Evolutionary conservation across 352 stramenopile genomes (phyloP), one percentile per base, ranked within the genome.

Genomic region (Phytophthora nicotianae): DNA sequence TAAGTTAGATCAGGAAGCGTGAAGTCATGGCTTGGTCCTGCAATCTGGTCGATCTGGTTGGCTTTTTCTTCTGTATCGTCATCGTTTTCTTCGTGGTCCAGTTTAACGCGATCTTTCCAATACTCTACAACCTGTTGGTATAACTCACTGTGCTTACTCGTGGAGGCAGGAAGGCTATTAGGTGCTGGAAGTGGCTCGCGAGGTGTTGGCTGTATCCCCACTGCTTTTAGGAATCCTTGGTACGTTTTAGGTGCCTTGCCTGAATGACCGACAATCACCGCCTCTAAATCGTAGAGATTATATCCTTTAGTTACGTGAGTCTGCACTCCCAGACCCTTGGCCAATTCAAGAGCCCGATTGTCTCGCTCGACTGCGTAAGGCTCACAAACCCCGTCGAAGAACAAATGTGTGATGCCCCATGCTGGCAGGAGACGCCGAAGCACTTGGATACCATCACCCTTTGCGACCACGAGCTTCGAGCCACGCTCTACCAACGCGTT

Each of bases 311-410:
- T 88, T 20, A 84, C 80, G 11, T 90, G 68, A 4, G 98, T 83
- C 11, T 89, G 49, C 7, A 98, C 72, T 10, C 80, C 75, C 5
- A 80, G 52, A 42, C 65, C 46, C 27, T 77, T 64, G 0, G 79
- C 88, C 21, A 93, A 46, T 16, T 53, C 64, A 3, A 72, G 37
- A 7, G 97, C 84, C 19, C 68, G 58, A 5, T 74, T 50, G 72
- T 98, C 94, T 21, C 93, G 74, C 40, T 81, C 50, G 27, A 88
- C 72, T 11, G 91, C 93, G 56, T 97, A 98, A 1, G 90, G 91
- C 77, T 98, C 93, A 50, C 74, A 96, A 19, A 97, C 91, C 33
- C 72, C 79, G 52, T 98, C 95, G 58, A 97, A 97, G 23, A 89
- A 97, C 11, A 98, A 52, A 47, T 96, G 81, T 5, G 84, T 97